phyloP scores from a whole-genome alignment of 768 basidiomycete species.

The Boletus insuetus region DNA sequence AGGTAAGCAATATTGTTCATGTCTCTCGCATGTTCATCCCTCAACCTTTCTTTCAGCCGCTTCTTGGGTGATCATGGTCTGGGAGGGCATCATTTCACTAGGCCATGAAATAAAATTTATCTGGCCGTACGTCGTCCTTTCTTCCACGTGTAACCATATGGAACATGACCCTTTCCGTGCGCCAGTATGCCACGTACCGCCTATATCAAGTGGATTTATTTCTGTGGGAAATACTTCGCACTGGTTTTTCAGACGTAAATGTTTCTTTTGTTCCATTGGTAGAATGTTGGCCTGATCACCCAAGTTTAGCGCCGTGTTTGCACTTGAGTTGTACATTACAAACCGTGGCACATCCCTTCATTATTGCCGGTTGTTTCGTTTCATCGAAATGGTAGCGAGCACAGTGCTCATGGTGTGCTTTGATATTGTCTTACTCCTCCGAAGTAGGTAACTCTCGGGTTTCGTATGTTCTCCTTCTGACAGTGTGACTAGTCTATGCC shows the following conservation, averaged over 20 bases:
- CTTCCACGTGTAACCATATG: background rate
- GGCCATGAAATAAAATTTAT: constrained; percentile 20
- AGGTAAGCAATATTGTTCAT: background rate
- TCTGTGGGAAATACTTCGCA: constrained; percentile 22
- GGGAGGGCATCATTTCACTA: constrained; percentile 19
- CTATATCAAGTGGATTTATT: constrained; percentile 26
- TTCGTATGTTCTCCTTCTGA: background rate
- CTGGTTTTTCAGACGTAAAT: constrained; percentile 18
- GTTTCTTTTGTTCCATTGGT: background rate
- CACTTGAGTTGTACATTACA: constrained; percentile 5
- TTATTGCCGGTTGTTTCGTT: constrained; percentile 13
- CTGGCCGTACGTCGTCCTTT: constrained; percentile 20
- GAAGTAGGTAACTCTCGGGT: constrained; percentile 14
- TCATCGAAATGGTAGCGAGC: constrained; percentile 10
- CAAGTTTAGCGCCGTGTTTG: constrained; percentile 5
- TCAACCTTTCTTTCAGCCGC: constrained; percentile 1
- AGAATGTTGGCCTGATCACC: background rate
- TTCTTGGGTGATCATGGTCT: constrained; percentile 8
- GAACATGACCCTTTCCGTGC: background rate
- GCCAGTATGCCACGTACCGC: constrained; percentile 16
- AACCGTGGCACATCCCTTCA: background rate
- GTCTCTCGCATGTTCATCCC: background rate
- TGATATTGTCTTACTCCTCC: constrained; percentile 19
- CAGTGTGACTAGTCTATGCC: constrained; percentile 15
- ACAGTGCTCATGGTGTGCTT: constrained; percentile 15